Evolutionary conservation across 2,329 filamentous ascomycete genomes (phyloP).

Genomic region (Grosmannia serpens): DNA sequence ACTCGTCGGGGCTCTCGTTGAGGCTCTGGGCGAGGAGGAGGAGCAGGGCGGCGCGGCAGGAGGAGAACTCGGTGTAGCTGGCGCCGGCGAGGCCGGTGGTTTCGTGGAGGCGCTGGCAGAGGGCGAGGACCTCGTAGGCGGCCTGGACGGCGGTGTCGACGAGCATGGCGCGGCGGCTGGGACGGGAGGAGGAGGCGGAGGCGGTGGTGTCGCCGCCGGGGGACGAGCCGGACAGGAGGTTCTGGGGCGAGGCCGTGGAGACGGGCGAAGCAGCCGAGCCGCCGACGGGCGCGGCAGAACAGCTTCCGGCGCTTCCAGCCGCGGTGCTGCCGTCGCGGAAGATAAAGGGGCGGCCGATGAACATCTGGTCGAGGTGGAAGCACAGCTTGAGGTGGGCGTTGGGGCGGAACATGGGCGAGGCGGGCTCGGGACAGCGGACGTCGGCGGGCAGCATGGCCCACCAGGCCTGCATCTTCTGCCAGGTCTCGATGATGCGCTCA

Average conservation of each 20-base stretch:
- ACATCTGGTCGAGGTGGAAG: slow-evolving; percentile 41
- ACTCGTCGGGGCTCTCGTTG: background rate
- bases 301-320: too few relatives aligned
- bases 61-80: slow-evolving; percentile 44
- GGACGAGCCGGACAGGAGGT: background rate
- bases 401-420: slow-evolving; percentile 30
- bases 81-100: slow-evolving; percentile 41
- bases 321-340: slow-evolving; percentile 24
- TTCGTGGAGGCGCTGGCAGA: slow-evolving; percentile 35
- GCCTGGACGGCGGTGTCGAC: slow-evolving; percentile 41
- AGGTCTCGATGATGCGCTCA: slow-evolving; percentile 24
- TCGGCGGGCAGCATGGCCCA: slow-evolving; percentile 27
- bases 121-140: slow-evolving; percentile 36
- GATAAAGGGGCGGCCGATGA: slow-evolving; percentile 41
- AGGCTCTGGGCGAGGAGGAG: slow-evolving; percentile 21
- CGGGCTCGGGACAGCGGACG: slow-evolving; percentile 27
- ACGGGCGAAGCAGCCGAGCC: background rate
- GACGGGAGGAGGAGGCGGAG: background rate
- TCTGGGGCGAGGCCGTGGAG: background rate
- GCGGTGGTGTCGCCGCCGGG: slow-evolving; percentile 1
- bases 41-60: slow-evolving; percentile 40
- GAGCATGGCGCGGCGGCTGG: slow-evolving; percentile 17
- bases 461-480: slow-evolving; percentile 28
- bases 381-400: slow-evolving; percentile 40
- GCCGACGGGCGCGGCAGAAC: slow-evolving; percentile 7